Base-by-base conservation (phyloP, 1,284 basidiomycete species). In the Sutorius eximius region DNA sequence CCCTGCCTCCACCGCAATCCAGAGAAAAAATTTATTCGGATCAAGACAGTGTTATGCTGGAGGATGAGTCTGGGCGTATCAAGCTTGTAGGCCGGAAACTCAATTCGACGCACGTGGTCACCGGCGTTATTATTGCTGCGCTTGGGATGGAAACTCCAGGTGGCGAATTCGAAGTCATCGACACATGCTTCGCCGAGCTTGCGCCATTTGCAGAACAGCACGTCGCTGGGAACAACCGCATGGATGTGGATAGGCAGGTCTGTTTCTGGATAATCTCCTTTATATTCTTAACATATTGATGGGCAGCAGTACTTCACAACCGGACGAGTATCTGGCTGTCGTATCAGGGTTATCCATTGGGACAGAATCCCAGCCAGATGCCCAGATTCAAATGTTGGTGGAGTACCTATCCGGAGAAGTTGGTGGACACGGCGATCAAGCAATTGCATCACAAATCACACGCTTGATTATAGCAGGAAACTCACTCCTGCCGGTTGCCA, bases 91-190 rank as follows among this genome's bases (percentile, higher is more conserved):
- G 97, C 1, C 82, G 87, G 52, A 78, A 70, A 49, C 71, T 85
- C 53, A 71, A 58, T 60, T 75, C 71, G 41, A 83, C 79, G 46
- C 72, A 79, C 34, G 77, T 97, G 11, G 92, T 97, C 1, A 97
- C 95, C 1, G 94, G 95, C 1, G 86, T 97, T 16, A 94, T 98
- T 54, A 81, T 95, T 55, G 94, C 89, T 27, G 93, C 85, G 0
- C 79, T 99, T 11, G 96, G 96, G 3, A 85, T 89, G 64, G 97
- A 99, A 71, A 97, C 91, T 0, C 78, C 83, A 1, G 80, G 80
- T 22, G 96, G 97, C 8, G 94, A 98, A 59, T 98, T 99, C 64
- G 91, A 98, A 67, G 95, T 97, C 5, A 80, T 91, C n/a, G 96
- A 98, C 70, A 72, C 92, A 5, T 93, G 93, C 71, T 92, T 83